Evolutionary conservation across 2,329 filamentous ascomycete species (phyloP), one percentile per base, ranked within the genome.

Genomic region (Macrophomina pseudophaseolina): DNA sequence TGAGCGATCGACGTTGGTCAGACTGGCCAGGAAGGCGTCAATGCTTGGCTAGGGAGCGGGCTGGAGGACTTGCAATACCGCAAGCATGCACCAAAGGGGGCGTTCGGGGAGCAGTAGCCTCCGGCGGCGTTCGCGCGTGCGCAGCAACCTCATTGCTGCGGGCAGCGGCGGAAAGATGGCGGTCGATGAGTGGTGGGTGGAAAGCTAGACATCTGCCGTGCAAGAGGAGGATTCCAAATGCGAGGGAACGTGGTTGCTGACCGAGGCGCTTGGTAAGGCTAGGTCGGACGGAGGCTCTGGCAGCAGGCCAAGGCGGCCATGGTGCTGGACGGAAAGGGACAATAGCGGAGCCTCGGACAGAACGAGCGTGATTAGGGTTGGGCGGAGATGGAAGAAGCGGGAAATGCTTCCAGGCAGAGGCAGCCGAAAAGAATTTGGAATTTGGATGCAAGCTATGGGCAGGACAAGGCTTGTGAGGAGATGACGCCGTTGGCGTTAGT

Each of bases 371-470:
- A 44, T 44, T 44, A 44, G 12, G 16, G 42, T 44, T 44, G 12
- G 42, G 42, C 42, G 42, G 42, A 44, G 42, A 5, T 44, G 11
- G 42, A 44, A 14, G 42, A 44, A 33, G 49, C 49, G 28, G 49
- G 28, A 52, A 52, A 30, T 7, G 49, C 28, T 51, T 33, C 28
- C 28, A 52, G 12, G 33, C 28, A 30, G 30, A 33, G 9, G 28
- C 49, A 1, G 49, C 49, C 28, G 49, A 32, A 44, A 23, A 44
- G 14, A 18, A 59, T 59, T 59, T 59, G 54, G 54, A 59, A 59
- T 59, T 59, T 44, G 38, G 54, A 38, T n/a, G 33, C 23, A 38
- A 59, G 54, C 54, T 44, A 6, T 52, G 49, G 49, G 30, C 49
- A 44, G 42, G 42, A 9, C 30, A 3, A 11, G 48, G 48, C 18